Base-by-base conservation (phyloP, 2,329 filamentous ascomycete genomes). In the Penicillium rolfsii region DNA sequence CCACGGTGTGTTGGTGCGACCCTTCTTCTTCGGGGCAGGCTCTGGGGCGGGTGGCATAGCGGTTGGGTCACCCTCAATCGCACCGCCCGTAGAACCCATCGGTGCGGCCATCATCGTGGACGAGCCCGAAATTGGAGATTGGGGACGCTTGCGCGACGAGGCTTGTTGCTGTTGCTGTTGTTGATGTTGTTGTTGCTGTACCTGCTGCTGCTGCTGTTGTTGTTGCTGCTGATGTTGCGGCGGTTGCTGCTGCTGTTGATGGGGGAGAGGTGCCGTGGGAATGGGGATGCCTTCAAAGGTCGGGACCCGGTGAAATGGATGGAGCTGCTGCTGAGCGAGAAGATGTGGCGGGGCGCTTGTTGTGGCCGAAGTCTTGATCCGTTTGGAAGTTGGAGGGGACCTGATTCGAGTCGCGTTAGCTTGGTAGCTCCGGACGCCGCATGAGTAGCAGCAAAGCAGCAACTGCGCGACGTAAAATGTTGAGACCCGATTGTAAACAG, bases 1-100 rank as follows among this genome's bases (percentile, higher is more conserved):
- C 95, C 95, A 99, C 0, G 95, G 95, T 2, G 95, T 99, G 75
- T 99, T 99, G n/a, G 95, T 98, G 62, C 95, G 85, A 71, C 92
- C 95, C 82, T 97, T 97, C 82, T 98, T 99, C 52, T 79, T 78
- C 14, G 75, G 74, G 3, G 73, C 67, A 8, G 71, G 59, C 61
- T 76, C 76, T 19, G 72, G 60, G 9, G 70, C 58, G n/a, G 67
- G 60, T 11, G 66, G 60, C 41, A 68, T 61, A 35, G 68, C 55
- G 28, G 63, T 63, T 5, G 72, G 66, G 49, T 73, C 69, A 60
- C 69, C 62, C 61, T 77, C 70, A n/a, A 71, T 71, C 54, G 67
- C 67, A 38, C 70, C 61, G 52, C 68, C 66, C 52, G 74, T 58
- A 16, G 70, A 69, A 58, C 70, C 63, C 52, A 74, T 65, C 43